Evolutionary conservation across 2,329 filamentous ascomycete genomes (phyloP), one percentile per base, ranked within the genome.

Genomic region (Pseudopyrenochaeta lycopersici): DNA sequence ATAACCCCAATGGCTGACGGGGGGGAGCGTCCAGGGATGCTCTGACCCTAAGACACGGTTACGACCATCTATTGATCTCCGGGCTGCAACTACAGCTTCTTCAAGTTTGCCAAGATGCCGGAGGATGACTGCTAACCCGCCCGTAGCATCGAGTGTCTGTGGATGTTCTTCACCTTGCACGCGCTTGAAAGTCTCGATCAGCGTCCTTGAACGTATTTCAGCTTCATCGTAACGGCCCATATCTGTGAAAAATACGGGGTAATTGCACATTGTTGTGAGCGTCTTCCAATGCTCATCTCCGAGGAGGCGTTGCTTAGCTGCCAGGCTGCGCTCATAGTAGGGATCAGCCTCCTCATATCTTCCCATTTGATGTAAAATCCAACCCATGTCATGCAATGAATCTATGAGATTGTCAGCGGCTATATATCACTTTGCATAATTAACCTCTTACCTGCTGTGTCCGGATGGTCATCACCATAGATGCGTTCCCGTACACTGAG

Each of bases 341-440:
- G 52, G 55, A 36, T 54, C 55, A 3, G 55, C 55, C 10, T 40
- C 44, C 3, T 49, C 43, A 21, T 58, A 58, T 12, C n/a, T 20
- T 2, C 51, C 55, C 46, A 54, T 49, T 35, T 58, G 55, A 30
- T 58, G 55, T 2, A 45, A 39, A 12, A 58, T 58, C 55, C 55
- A 58, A n/a, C 54, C 54, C 46, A 58, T 53, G 41, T 58, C 54
- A 35, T 58, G 54, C 15, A 27, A 30, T 11, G 23, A 27, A 27
- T 27, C 23, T 27, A 27, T 4, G 23, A 27, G 23, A 9, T 27
- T 4, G 23, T 27, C 23, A 27, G 23, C 9, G 9, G 9, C 9
- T 27, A 9, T 9, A 5, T 27, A 27, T 9, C 23, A 27, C 4
- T 27, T 27, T 27, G 4, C 23, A n/a, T n/a, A 27, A 27, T 4